Conservation (phyloP, 495 filamentous ascomycete genomes). For the Penicillium goetzii region DNA sequence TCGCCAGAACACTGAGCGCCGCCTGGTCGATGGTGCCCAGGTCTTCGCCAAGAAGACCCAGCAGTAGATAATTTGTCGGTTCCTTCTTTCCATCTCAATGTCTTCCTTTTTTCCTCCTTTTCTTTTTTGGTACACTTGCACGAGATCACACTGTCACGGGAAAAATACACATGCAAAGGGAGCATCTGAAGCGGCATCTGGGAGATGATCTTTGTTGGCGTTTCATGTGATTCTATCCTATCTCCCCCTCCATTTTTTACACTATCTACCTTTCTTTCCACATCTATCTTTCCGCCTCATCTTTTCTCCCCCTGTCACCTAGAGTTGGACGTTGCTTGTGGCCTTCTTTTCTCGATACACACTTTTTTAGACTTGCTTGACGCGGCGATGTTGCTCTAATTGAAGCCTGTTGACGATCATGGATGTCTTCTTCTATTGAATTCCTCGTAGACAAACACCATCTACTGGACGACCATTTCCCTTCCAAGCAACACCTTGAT, state of each 20-base stretch:
- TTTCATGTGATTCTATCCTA: conserved; percentile 35
- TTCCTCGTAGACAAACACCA: neutral
- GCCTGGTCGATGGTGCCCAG: conserved; percentile 79
- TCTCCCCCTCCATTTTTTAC: conserved; percentile 17
- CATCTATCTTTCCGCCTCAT: conserved; percentile 12
- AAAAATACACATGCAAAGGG: conserved; percentile 33
- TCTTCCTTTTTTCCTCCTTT: conserved; percentile 9
- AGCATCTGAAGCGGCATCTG: conserved; percentile 42
- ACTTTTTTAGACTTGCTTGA: conserved; percentile 33
- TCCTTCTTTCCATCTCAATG: conserved; percentile 17
- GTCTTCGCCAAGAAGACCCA: conserved; percentile 56
- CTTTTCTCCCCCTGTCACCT: conserved; percentile 29
- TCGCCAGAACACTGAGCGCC: conserved; percentile 83
- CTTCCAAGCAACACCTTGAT: too few species aligned
- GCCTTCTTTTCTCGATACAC: conserved; percentile 25
- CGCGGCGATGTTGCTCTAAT: conserved; percentile 22
- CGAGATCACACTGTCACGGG: conserved; percentile 31
- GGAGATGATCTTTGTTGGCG: conserved; percentile 40
- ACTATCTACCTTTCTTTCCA: conserved; percentile 24
- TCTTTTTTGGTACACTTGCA: conserved; percentile 32
- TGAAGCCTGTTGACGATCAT: conserved; percentile 17
- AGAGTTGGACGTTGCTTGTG: conserved; percentile 24
- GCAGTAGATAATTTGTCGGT: conserved; percentile 38
- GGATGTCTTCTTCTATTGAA: neutral
- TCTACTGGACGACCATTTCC: too few species aligned